Evolutionary conservation across 331 rosid genomes (phyloP).

Genomic region (Cydonia oblonga): DNA sequence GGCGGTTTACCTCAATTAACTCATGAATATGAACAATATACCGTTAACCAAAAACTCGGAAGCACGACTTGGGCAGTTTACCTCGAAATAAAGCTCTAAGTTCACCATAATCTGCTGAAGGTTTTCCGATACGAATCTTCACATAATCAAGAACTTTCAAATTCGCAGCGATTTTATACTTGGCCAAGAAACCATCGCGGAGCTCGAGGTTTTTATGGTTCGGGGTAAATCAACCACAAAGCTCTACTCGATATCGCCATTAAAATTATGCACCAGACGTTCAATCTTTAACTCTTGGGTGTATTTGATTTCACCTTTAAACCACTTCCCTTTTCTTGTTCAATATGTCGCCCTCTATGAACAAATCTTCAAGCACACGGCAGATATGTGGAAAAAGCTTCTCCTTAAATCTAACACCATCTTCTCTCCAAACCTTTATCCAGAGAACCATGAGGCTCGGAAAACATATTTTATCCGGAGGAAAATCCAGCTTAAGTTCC

Average conservation of each 20-base stretch:
- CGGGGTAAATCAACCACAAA: neutral
- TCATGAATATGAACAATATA: too few species aligned
- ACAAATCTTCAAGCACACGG: constrained; percentile 1
- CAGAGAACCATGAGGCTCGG: neutral
- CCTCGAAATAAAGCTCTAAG: neutral
- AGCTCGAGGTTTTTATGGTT: neutral
- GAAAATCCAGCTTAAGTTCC: neutral
- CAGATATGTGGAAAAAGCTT: neutral
- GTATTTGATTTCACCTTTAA: neutral
- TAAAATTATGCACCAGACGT: neutral
- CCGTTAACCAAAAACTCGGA: neutral
- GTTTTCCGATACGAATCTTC: neutral
- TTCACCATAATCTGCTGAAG: neutral
- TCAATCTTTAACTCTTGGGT: neutral
- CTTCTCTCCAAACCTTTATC: neutral
- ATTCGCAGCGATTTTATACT: neutral
- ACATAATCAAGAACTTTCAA: neutral
- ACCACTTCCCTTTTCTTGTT: neutral
- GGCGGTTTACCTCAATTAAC: too few species aligned
- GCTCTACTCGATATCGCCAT: neutral
- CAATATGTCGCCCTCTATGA: neutral
- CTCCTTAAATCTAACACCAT: neutral
- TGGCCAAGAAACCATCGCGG: constrained; percentile 3
- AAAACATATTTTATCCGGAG: neutral
- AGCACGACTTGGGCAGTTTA: neutral